Percentiles rank a stretch among this genome's conserved stretches.
Evolutionary conservation across 768 basidiomycete genomes (phyloP).

Genomic region (Lanmaoa pseudosensibilis): DNA sequence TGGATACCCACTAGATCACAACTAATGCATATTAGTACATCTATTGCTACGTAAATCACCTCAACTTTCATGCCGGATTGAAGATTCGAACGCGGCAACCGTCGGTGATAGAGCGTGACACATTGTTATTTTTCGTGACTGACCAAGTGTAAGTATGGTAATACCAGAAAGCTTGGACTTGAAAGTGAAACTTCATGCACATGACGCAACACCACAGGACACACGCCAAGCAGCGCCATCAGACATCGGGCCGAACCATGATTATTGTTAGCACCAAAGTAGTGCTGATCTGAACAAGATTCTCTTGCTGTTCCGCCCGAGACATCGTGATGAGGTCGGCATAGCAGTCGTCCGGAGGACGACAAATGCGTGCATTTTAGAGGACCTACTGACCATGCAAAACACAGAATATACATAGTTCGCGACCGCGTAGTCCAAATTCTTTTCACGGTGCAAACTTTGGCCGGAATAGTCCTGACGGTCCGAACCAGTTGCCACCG

Average conservation of each 20-base stretch:
- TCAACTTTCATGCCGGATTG: too few species aligned
- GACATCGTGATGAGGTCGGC: slow-evolving; percentile 1
- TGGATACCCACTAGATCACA: too few species aligned
- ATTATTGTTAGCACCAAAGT: neutral
- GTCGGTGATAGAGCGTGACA: too few species aligned
- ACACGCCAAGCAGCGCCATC: neutral
- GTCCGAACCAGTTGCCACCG: slow-evolving; percentile 50
- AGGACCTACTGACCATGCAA: neutral
- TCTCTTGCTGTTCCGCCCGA: slow-evolving; percentile 16
- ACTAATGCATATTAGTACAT: too few species aligned
- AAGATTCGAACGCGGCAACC: too few species aligned
- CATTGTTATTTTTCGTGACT: too few species aligned
- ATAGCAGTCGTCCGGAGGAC: neutral
- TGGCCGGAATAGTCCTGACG: slow-evolving; percentile 41
- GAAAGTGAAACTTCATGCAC: neutral
- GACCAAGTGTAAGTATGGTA: too few species aligned
- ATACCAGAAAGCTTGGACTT: too few species aligned
- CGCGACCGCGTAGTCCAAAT: neutral
- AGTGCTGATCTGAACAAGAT: neutral
- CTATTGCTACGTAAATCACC: too few species aligned
- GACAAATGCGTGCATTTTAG: slow-evolving; percentile 9
- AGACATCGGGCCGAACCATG: slow-evolving; percentile 6
- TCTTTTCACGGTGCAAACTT: slow-evolving; percentile 30
- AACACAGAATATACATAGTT: neutral
- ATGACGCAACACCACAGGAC: neutral